Percentiles rank a stretch among this genome's conserved stretches.
Conservation (phyloP, 306 rosid genomes). For the Alnus glutinosa region DNA sequence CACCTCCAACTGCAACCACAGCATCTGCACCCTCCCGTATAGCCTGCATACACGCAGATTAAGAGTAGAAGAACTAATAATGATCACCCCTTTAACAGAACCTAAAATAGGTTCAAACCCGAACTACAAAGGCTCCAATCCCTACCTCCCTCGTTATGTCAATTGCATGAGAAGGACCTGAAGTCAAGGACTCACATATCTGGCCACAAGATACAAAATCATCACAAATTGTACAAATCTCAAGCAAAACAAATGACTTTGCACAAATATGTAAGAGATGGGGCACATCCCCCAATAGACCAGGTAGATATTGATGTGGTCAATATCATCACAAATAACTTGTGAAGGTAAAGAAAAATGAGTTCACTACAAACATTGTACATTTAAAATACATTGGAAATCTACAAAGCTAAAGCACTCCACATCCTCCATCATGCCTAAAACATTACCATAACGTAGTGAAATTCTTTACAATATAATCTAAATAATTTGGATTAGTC, state of each 20-base stretch:
- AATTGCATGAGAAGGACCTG: slow-evolving; percentile 92
- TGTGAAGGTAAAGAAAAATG: background rate
- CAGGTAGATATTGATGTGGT: background rate
- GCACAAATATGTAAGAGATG: slow-evolving; percentile 10
- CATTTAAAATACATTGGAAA: background rate
- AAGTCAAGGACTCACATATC: slow-evolving; percentile 86
- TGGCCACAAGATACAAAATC: slow-evolving; percentile 34
- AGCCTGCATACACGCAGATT: slow-evolving; percentile 50
- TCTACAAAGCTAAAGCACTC: background rate
- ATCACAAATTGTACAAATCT: slow-evolving; percentile 5
- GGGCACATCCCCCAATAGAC: background rate
- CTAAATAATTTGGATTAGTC: background rate
- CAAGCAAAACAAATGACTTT: slow-evolving; percentile 27
- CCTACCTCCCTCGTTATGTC: slow-evolving; percentile 92
- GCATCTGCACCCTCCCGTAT: slow-evolving; percentile 89
- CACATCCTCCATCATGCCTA: background rate
- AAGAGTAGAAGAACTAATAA: slow-evolving; percentile 17
- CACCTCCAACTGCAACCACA: slow-evolving; percentile 96
- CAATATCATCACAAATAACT: background rate
- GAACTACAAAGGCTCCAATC: slow-evolving; percentile 19
- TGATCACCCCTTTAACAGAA: slow-evolving; percentile 7
- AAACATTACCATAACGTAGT: background rate
- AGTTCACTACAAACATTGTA: background rate
- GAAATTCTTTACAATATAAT: background rate
- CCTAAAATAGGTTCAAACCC: slow-evolving; percentile 19